A percentile compares a stretch with the other conserved stretches of the same genome.
These are phyloP conservation scores for Pseudogymnoascus sp. DNA, from an alignment of 2,329 filamentous ascomycete species.

Conservation along the genomic window DNA sequence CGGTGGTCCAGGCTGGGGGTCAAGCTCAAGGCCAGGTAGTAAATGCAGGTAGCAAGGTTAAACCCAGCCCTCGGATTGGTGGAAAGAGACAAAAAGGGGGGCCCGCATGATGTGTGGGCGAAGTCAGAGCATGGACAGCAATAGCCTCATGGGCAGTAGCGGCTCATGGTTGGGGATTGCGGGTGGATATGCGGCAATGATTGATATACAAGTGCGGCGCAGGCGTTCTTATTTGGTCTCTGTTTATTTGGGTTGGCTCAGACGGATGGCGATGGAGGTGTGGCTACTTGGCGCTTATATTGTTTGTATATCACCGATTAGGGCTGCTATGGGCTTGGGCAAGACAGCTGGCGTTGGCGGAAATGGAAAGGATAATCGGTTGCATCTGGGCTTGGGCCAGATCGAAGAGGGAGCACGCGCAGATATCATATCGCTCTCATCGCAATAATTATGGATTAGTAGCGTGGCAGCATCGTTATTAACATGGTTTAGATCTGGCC, in stretches of 20 bases:
- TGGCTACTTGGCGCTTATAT: slow-evolving; percentile 9
- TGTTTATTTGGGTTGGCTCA: slow-evolving; percentile 4
- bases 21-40: background rate
- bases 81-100: slow-evolving; percentile 32
- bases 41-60: slow-evolving; percentile 23
- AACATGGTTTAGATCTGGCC: background rate
- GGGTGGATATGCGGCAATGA: background rate
- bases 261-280: slow-evolving; percentile 5
- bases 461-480: slow-evolving; percentile 3
- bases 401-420: background rate
- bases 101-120: slow-evolving; percentile 17
- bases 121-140: background rate
- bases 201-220: slow-evolving; percentile 3
- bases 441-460: slow-evolving; percentile 6
- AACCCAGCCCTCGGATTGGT: slow-evolving; percentile 33
- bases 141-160: background rate
- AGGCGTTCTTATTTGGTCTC: slow-evolving; percentile 9
- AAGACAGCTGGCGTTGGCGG: slow-evolving; percentile 8
- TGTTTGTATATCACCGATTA: slow-evolving; percentile 10
- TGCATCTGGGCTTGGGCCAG: slow-evolving; percentile 1
- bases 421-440: slow-evolving; percentile 5
- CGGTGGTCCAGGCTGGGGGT: slow-evolving; percentile 25
- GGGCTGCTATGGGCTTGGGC: slow-evolving; percentile 5
- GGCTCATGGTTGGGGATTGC: background rate
- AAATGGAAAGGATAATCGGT: background rate